Conservation (phyloP, 1,139 yeast species). For the Protomyces lactucae-debilis region DNA sequence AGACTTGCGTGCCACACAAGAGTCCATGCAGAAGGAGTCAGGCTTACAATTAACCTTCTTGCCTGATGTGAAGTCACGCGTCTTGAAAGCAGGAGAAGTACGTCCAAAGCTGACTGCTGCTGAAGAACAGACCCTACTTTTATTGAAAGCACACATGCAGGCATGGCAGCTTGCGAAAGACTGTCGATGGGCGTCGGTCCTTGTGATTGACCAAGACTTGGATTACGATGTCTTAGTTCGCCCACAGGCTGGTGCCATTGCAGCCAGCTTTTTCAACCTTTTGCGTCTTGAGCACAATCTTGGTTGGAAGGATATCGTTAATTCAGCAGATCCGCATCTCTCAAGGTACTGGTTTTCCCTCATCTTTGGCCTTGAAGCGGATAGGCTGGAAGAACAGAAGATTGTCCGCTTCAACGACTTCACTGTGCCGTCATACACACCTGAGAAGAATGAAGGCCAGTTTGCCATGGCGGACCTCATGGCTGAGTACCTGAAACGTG, state of each 20-base stretch:
- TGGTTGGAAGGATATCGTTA: background rate
- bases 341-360: background rate
- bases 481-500: background rate
- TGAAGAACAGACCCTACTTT: background rate
- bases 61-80: background rate
- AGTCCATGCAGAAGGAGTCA: background rate
- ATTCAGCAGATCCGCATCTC: background rate
- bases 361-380: background rate
- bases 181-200: background rate
- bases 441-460: background rate
- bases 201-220: background rate
- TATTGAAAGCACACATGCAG: background rate
- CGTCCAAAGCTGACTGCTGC: background rate
- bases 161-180: background rate
- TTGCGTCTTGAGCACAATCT: background rate
- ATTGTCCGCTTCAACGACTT: background rate
- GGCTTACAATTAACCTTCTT: background rate
- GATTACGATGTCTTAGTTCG: background rate
- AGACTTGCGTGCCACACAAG: background rate
- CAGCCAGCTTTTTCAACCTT: background rate
- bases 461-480: background rate
- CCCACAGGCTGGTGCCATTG: background rate
- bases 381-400: background rate
- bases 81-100: background rate
- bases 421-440: background rate